Conservation (phyloP, 139 green algal species). For the Chlorella ohadii region DNA sequence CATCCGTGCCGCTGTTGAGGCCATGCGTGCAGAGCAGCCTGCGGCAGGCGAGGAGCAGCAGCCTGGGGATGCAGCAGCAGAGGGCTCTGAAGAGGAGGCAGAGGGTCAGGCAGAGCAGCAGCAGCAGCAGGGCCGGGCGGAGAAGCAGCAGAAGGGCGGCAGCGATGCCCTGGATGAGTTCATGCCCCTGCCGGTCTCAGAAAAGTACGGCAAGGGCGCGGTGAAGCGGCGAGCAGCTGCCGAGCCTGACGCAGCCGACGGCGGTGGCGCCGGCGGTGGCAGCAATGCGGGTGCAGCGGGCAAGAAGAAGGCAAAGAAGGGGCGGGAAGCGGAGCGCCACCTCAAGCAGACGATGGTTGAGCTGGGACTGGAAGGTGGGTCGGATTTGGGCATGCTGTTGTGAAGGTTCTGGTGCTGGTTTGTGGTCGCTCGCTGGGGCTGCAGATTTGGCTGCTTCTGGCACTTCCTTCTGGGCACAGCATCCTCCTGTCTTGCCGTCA, state of each 20-base stretch:
- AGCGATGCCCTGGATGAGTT: conserved; percentile 49
- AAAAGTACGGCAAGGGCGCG: conserved; percentile 38
- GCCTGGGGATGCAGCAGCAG: background rate
- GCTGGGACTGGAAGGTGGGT: conserved; percentile 36
- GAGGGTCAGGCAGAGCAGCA: conserved; percentile 17
- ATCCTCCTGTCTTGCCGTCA: no score
- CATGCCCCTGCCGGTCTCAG: conserved; percentile 55
- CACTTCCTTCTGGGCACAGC: no score
- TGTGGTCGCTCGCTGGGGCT: background rate
- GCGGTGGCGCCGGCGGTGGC: conserved; percentile 6
- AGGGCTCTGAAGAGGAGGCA: background rate
- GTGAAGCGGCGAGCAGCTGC: conserved; percentile 1
- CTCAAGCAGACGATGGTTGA: conserved; percentile 33
- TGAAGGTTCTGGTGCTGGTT: background rate
- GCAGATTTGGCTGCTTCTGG: no score
- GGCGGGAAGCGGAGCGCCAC: background rate
- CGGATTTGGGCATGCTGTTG: no score
- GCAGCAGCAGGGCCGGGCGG: background rate
- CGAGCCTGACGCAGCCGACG: no score
- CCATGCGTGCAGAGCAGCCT: conserved; percentile 7
- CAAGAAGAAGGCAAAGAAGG: conserved; percentile 11
- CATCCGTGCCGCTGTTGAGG: conserved; percentile 40
- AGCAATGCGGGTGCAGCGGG: background rate
- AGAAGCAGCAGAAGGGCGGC: background rate
- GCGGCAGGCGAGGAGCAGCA: background rate